Evolutionary conservation across 176 grass and related monocot genomes (phyloP), one percentile per base, ranked within the genome.

Genomic region (Eragrostis curvula): DNA sequence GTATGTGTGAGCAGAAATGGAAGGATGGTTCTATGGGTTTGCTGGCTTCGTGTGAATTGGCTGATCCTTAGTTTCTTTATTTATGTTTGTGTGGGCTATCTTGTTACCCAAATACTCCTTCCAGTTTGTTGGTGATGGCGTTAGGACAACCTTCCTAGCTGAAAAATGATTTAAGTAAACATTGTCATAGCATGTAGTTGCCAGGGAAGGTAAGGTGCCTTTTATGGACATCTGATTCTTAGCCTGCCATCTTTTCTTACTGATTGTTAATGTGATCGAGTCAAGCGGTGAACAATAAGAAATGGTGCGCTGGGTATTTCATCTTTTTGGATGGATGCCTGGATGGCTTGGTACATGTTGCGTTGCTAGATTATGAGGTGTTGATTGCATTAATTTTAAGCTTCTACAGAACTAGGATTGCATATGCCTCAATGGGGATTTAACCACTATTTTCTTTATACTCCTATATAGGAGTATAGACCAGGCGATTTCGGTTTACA

Each of bases 341-440:
- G 12, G 27, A 62, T 49, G 29, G 8, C 8, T 41, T 12, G 4
- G 53, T 36, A 17, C 47, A 9, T 39, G 2, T 9, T 52, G 12
- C 63, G 43, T 64, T 73, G 20, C 44, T 74, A 83, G 18, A 56
- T 71, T 63, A 71, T 1, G 46, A 50, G 42, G 5, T 62, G 42
- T 16, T 50, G 27, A 12, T 25, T 49, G 5, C 21, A 40, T 47
- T 67, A 11, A 0, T 42, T 80, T 53, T 39, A n/a, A 56, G 17
- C 49, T 55, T 74, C 36, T 39, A 12, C 17, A 55, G 9, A 55
- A 52, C 60, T 39, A 57, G 2, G 15, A 65, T 67, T 32, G 11
- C 59, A 2, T 36, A 36, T 36, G 32, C 32, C 32, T 4, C 32
- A 7, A 15, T 49, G 18, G 43, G 55, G 18, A 62, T 23, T 20